A percentile compares a stretch with the other conserved stretches of the same genome.
phyloP scores from a whole-genome alignment of 371 early-diverging fungal genomes.

The Batrachochytrium dendrobatidis region DNA sequence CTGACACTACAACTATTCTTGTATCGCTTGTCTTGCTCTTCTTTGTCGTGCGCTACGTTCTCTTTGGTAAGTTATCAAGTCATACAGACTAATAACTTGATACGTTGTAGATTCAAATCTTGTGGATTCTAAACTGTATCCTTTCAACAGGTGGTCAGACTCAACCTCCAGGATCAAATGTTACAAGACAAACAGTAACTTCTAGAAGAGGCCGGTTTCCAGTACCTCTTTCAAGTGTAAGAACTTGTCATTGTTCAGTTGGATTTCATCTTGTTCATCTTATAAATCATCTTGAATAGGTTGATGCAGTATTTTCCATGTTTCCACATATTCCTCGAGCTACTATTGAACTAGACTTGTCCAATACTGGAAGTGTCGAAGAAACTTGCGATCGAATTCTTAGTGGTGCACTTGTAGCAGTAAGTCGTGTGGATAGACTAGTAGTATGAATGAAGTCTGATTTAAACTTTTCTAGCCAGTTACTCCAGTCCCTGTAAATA shows the following conservation, averaged over 20 bases:
- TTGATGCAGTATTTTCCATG: slow-evolving; percentile 49
- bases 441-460: too few species aligned
- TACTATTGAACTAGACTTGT: slow-evolving; percentile 77
- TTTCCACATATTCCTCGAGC: slow-evolving; percentile 78
- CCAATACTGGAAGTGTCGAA: slow-evolving; percentile 80
- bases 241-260: not conserved
- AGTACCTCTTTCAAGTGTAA: not conserved
- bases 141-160: not conserved
- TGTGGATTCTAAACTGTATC: too few species aligned
- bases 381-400: slow-evolving; percentile 82
- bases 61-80: not conserved
- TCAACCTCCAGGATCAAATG: not conserved
- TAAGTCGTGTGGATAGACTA: slow-evolving; percentile 23
- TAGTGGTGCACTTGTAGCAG: slow-evolving; percentile 59
- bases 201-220: not conserved
- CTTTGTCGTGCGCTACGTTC: not conserved
- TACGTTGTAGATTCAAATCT: too few species aligned
- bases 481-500: too few species aligned
- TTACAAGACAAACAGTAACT: not conserved
- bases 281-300: slow-evolving; percentile 1
- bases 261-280: not conserved
- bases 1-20: not conserved
- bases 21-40: not conserved
- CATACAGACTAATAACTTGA: not conserved
- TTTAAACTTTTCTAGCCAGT: too few species aligned